These are phyloP conservation scores for Sphaerobolus stellatus DNA, from an alignment of 1,284 basidiomycete species.

Conservation along the genomic window DNA sequence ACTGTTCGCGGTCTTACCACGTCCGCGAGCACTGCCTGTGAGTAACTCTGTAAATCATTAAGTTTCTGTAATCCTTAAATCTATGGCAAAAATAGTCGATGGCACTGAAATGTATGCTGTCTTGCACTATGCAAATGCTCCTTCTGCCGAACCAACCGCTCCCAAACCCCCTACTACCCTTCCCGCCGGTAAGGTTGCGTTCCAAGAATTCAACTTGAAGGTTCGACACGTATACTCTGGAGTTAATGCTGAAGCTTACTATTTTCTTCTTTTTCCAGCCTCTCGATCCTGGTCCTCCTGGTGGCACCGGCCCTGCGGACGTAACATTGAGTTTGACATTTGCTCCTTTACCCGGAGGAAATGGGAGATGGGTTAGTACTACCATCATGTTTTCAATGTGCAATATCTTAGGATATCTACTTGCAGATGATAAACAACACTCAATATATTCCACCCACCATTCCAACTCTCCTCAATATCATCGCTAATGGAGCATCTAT, in stretches of 20 bases:
- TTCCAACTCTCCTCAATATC: slow-evolving; percentile 6
- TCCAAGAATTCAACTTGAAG: slow-evolving; percentile 3
- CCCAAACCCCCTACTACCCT: slow-evolving; percentile 20
- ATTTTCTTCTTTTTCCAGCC: slow-evolving; percentile 28
- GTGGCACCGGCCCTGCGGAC: slow-evolving; percentile 16
- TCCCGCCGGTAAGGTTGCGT: slow-evolving; percentile 36
- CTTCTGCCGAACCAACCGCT: slow-evolving; percentile 31
- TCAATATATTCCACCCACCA: slow-evolving; percentile 2
- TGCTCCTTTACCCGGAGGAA: not conserved
- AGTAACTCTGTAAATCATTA: not conserved
- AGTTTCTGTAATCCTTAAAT: not conserved
- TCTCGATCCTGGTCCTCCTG: slow-evolving; percentile 38
- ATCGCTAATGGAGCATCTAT: slow-evolving; percentile 7
- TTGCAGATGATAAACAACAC: slow-evolving; percentile 29
- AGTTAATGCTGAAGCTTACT: not conserved
- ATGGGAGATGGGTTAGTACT: not conserved
- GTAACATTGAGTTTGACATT: slow-evolving; percentile 5
- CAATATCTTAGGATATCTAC: too few species aligned
- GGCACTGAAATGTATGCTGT: slow-evolving; percentile 35
- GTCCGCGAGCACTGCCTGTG: not conserved
- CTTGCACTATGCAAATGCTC: slow-evolving; percentile 39
- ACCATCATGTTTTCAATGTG: not conserved
- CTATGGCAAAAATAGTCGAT: slow-evolving; percentile 6
- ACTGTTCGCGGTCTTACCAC: slow-evolving; percentile 16
- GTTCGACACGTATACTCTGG: not conserved